Percentiles rank a stretch among this genome's conserved stretches.
phyloP scores from a whole-genome alignment of 78 protist genomes.

The Polysphondylium violaceum region DNA sequence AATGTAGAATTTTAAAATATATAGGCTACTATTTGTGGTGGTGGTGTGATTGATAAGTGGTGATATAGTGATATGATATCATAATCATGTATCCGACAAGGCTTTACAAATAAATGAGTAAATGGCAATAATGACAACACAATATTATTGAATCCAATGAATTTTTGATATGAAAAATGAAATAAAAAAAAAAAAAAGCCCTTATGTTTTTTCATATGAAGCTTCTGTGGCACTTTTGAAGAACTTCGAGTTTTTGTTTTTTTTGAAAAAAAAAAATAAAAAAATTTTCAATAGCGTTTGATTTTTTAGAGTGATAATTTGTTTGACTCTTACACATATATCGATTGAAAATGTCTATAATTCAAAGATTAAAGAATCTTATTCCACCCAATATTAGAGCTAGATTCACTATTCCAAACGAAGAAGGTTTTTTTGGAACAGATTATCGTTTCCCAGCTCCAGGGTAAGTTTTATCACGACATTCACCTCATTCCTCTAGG shows the following conservation, averaged over 20 bases:
- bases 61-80: not conserved
- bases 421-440: conserved; percentile 37
- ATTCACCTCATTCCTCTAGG: too few relatives aligned
- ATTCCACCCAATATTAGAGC: conserved; percentile 23
- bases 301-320: not conserved
- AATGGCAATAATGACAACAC: not conserved
- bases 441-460: conserved; percentile 75
- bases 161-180: not conserved
- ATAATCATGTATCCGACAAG: not conserved
- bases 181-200: not conserved
- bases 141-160: not conserved
- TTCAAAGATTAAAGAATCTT: conserved; percentile 3
- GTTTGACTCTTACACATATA: not conserved
- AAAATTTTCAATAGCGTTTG: not conserved
- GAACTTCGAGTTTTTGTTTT: too few relatives aligned
- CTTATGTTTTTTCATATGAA: too few relatives aligned
- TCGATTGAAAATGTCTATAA: not conserved
- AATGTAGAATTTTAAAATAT: too few relatives aligned
- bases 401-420: conserved; percentile 5
- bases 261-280: conserved; percentile 10
- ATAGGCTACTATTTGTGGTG: not conserved
- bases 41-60: not conserved
- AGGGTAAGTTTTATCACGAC: too few relatives aligned
- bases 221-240: too few relatives aligned
- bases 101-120: not conserved